Base-by-base conservation (phyloP, 306 rosid species). In the Prinsepia uniflora region DNA sequence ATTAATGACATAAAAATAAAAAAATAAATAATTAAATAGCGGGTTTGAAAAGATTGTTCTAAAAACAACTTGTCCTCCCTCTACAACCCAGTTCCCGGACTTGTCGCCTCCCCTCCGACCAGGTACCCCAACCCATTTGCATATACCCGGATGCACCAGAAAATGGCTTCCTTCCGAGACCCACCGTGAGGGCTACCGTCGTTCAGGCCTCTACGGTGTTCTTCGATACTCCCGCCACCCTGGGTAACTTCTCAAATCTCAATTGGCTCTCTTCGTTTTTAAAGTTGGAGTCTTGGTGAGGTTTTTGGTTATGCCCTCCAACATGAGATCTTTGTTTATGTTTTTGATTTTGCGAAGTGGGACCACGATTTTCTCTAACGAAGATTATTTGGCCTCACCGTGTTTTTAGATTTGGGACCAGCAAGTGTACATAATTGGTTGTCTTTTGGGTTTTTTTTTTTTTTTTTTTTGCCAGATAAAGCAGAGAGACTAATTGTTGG, bases 141-240 rank as follows among this genome's bases (percentile, higher is more conserved):
- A 11, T 8, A 18, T 17, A 52, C 57, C 57, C 57, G 15, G 34
- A 5, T 5, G 60, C 36, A 19, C 13, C 13, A 10, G 61, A 49
- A 41, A 64, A 24, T 17, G 47, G 40, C 7, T 44, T 46, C 11
- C 60, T 67, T 17, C 91, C 52, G 90, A 90, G 80, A 87, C 85
- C 14, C 84, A 85, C 44, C 0, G 85, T 90, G 40, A 85, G 96
- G 69, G 92, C 85, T 76, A 88, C 92, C 4, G 86, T 90, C 40
- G 87, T 88, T 56, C 92, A 90, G 52, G 96, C 96, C 22, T 84
- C 95, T 65, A 84, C 92, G 7, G 65, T 90, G 77, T 86, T 90
- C 84, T 90, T 84, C 70, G 95, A 90, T 77, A 88, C 94, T 45
- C 87, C 86, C 0, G 96, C 94, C 58, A 88, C 96, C 39, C 58